A percentile compares a stretch with the other conserved stretches of the same genome.
Conservation (phyloP, 1,284 basidiomycete species). For the Tilletia setariae region DNA sequence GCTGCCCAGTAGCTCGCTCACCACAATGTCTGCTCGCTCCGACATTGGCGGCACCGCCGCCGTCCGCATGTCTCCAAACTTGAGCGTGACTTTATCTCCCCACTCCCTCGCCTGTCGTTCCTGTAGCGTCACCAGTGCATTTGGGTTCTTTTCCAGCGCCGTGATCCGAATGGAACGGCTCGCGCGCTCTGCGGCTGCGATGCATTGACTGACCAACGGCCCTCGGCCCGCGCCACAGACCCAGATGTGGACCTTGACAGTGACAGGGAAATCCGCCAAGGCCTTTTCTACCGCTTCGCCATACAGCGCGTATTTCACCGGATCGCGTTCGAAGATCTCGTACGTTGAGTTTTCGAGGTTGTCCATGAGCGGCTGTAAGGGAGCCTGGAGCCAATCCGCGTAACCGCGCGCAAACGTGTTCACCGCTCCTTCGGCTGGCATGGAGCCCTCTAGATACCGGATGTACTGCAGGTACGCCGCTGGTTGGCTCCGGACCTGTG, state of each 20-base stretch:
- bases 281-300: constrained; percentile 65
- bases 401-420: constrained; percentile 89
- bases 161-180: constrained; percentile 65
- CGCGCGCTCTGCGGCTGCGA: constrained; percentile 73
- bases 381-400: constrained; percentile 91
- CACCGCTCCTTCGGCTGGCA: constrained; percentile 45
- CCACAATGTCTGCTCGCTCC: constrained; percentile 84
- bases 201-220: constrained; percentile 80
- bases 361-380: constrained; percentile 92
- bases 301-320: constrained; percentile 91
- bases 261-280: constrained; percentile 75
- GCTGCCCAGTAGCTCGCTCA: constrained; percentile 91
- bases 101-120: constrained; percentile 62
- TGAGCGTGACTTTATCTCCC: constrained; percentile 72
- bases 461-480: constrained; percentile 82
- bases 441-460: constrained; percentile 46
- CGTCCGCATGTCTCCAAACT: constrained; percentile 90
- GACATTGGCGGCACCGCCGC: constrained; percentile 59
- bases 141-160: constrained; percentile 85
- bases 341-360: constrained; percentile 92
- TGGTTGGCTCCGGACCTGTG: constrained; percentile 68
- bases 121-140: constrained; percentile 47
- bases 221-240: constrained; percentile 94
- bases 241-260: constrained; percentile 39
- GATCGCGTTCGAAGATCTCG: constrained; percentile 95